phyloP scores from a whole-genome alignment of 192 early-diverging fungal species.

The Coemansia sp. region DNA sequence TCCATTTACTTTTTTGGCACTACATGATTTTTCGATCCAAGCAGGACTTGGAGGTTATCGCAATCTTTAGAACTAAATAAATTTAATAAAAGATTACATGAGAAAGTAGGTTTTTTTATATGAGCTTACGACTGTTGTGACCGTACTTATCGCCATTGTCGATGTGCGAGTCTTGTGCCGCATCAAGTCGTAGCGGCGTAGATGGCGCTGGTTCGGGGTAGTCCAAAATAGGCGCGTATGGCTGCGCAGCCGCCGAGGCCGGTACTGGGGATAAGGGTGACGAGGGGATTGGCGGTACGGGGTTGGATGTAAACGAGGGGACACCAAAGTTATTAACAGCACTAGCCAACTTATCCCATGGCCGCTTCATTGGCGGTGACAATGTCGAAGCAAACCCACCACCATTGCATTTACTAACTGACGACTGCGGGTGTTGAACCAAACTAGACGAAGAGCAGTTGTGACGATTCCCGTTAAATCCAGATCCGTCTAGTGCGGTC shows the following conservation, averaged over 20 bases:
- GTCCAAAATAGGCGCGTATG: not conserved
- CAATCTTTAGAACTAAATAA: not conserved
- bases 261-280: not conserved
- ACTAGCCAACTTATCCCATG: not conserved
- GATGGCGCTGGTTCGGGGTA: not conserved
- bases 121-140: not conserved
- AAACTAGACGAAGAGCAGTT: not conserved
- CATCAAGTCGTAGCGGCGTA: not conserved
- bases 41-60: no score
- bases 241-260: not conserved
- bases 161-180: not conserved
- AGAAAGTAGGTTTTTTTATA: not conserved
- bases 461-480: not conserved
- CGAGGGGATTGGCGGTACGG: not conserved
- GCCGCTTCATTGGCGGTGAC: not conserved
- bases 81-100: not conserved
- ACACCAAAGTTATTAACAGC: not conserved
- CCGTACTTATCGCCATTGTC: not conserved
- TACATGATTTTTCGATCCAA: no score
- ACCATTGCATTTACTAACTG: not conserved
- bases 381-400: not conserved
- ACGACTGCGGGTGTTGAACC: not conserved
- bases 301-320: not conserved
- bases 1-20: no score
- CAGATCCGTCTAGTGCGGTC: not conserved